Base-by-base conservation (phyloP, 2,329 filamentous ascomycete genomes). In the Trichoderma endophyticum region DNA sequence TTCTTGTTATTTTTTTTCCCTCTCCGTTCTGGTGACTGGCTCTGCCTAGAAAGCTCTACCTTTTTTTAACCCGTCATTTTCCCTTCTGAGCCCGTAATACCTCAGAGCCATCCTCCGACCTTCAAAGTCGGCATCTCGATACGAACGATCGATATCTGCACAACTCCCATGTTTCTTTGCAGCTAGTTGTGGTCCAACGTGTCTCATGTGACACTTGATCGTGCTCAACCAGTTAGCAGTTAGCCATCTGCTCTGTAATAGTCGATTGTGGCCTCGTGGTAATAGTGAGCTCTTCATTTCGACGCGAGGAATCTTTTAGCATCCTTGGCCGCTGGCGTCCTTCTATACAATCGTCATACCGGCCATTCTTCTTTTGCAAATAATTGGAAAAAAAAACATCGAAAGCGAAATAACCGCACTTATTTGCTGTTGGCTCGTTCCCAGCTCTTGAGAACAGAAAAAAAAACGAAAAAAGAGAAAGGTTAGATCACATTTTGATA, bases 251-350 rank as follows among this genome's bases (percentile, higher is more conserved):
- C 62, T 71, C 72, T 72, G 74, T 77, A 77, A 75, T 73, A 72
- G 76, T 77, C 73, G 72, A 77, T 74, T 74, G 69, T 70, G 75
- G 77, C 79, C 80, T 82, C 82, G 81, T 82, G 84, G 85, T 86
- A 81, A 84, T 75, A 85, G 84, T 83, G 83, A 84, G 79, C 80
- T 77, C 79, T 77, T 79, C 76, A 74, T 76, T 77, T 75, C 67
- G 77, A 80, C 79, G 80, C 80, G 77, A 80, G 78, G 80, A 81
- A 78, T 83, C 81, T 79, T 83, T 77, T 80, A 77, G 79, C 79
- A 77, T 77, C 78, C 77, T 76, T 79, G 86, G 87, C 83, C 86
- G 86, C 87, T 85, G 87, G 87, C 87, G 86, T 86, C 87, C 86
- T 85, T 82, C 77, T 77, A 78, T 85, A 82, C 79, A 77, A 78